These are phyloP conservation scores for Madurella mycetomatis DNA, from an alignment of 2,329 filamentous ascomycete species.

Conservation along the genomic window DNA sequence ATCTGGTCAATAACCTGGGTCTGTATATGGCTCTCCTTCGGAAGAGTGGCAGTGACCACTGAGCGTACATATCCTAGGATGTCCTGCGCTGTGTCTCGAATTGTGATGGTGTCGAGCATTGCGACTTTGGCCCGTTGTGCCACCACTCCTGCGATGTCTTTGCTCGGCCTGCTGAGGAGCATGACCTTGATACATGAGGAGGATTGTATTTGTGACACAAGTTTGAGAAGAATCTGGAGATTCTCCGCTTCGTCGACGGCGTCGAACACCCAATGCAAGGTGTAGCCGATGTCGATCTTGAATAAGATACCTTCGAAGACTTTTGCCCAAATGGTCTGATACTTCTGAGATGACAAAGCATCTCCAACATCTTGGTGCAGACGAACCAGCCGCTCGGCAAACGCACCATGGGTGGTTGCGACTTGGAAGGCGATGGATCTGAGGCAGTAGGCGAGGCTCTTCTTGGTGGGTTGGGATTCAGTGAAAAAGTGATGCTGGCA, in stretches of 20 bases:
- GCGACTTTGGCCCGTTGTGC: not conserved
- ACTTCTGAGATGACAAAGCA: not conserved
- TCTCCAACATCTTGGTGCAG: slow-evolving; percentile 4
- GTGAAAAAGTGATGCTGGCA: slow-evolving; percentile 8
- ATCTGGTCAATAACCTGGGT: not conserved
- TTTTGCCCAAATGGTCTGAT: not conserved
- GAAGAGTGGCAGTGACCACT: not conserved
- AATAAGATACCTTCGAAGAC: slow-evolving; percentile 5
- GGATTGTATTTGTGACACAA: not conserved
- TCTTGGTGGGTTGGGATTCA: not conserved
- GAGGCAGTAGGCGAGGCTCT: not conserved
- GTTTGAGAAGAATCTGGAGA: not conserved
- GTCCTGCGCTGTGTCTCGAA: not conserved
- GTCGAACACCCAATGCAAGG: slow-evolving; percentile 8
- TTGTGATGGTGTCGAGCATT: not conserved
- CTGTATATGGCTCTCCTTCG: not conserved
- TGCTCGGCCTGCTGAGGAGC: slow-evolving; percentile 4
- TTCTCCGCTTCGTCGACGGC: slow-evolving; percentile 5
- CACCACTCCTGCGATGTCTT: not conserved
- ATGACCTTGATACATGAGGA: not conserved
- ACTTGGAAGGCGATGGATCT: slow-evolving; percentile 2
- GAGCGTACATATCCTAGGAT: not conserved
- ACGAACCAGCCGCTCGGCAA: not conserved
- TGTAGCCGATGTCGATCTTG: not conserved
- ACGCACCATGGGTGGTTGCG: not conserved